Evolutionary conservation across 2,329 filamentous ascomycete species (phyloP).

Genomic region (Arthrobotrys entomopaga): DNA sequence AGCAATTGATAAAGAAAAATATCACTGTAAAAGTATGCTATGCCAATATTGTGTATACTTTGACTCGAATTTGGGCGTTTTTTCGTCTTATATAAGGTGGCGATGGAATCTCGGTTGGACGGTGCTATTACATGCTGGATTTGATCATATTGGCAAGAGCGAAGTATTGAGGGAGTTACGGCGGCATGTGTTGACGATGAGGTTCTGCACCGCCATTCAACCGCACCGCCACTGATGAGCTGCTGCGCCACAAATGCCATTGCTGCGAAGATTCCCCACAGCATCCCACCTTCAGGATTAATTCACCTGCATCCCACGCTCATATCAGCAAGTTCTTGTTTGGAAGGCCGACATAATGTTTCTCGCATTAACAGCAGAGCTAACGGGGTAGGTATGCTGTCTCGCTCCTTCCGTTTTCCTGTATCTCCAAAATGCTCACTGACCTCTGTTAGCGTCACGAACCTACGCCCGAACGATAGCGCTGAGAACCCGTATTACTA

Average conservation of each 20-base stretch:
- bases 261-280: conserved; percentile 11
- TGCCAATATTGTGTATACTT: too few relatives aligned
- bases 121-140: conserved; percentile 38
- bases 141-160: conserved; percentile 19
- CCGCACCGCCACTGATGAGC: conserved; percentile 23
- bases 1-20: background rate
- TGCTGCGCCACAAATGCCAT: conserved; percentile 20
- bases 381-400: conserved; percentile 18
- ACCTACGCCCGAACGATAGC: conserved; percentile 85
- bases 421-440: background rate
- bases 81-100: conserved; percentile 32
- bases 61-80: background rate
- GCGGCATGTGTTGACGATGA: conserved; percentile 30
- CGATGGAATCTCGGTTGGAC: conserved; percentile 12
- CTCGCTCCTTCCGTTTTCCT: background rate
- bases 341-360: conserved; percentile 27
- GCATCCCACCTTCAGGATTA: background rate
- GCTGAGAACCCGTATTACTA: conserved; percentile 89
- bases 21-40: too few relatives aligned
- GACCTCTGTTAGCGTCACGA: conserved; percentile 76
- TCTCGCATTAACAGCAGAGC: conserved; percentile 47
- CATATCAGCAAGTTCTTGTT: conserved; percentile 4
- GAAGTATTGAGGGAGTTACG: background rate
- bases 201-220: conserved; percentile 24
- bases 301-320: background rate